Evolutionary conservation across 2,329 filamentous ascomycete genomes (phyloP), one percentile per base, ranked within the genome.

Genomic region (Penicillium carneum): DNA sequence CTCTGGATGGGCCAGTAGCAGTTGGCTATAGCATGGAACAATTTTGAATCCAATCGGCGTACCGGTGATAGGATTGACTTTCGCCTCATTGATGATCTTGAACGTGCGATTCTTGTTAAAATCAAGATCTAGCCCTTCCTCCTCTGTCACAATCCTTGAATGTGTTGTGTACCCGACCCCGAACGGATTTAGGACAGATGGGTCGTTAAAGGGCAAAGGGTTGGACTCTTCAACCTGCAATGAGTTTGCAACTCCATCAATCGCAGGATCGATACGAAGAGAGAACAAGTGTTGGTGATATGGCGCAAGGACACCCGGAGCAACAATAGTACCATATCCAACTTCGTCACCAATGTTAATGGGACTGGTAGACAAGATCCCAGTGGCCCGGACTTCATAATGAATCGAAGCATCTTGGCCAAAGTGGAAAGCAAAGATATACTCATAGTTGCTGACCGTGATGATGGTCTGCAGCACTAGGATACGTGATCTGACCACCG

Each of bases 1-100:
- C 1, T 77, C 71, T 3, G 80, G 72, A 62, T 85, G 79, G 0
- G 85, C 83, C 6, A 87, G 77, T 36, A 87, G 79, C 66, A 84
- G 81, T 68, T 87, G 85, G 71, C 84, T 86, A 9, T 83, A 81
- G 5, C 79, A 80, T 0, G 81, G 77, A 55, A 80, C 72, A 48
- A 87, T 77, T 64, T 86, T 87, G 72, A 85, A 87, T 0, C 78
- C 83, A 1, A 86, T 82, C 0, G 83, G 78, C 1, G 80, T 79
- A 6, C 78, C 77, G 29, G 84, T 86, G 58, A 86, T 70, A 0
- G 81, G 76, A 71, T 87, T 88, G 18, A 69, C 73, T 5, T 80
- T 71, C 2, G 74, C 67, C 9, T 83, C 78, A 65, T 87, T 87
- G 69, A 85, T 77, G 51, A 87, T 84, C 67, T 86, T 86, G 80